phyloP scores from a whole-genome alignment of 371 early-diverging fungal species.

The Mortierella sp. region DNA sequence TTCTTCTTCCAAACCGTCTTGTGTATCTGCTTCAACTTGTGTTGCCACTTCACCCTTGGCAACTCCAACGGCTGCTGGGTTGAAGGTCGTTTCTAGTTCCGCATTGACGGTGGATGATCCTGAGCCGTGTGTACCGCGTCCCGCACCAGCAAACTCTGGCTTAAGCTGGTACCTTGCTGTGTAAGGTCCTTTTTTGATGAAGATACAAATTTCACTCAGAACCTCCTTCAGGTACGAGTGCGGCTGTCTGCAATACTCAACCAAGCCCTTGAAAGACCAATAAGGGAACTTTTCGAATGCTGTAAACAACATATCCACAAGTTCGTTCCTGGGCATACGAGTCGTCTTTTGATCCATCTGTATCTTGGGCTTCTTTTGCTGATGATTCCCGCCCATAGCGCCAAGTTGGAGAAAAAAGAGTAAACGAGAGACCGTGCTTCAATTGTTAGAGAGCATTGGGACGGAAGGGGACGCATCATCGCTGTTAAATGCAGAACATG shows the following conservation, averaged over 20 bases:
- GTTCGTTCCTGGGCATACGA: slow-evolving; percentile 85
- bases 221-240: slow-evolving; percentile 88
- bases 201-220: slow-evolving; percentile 78
- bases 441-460: background rate
- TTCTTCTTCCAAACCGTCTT: too few species aligned
- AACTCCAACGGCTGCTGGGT: slow-evolving; percentile 50
- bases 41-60: slow-evolving; percentile 37
- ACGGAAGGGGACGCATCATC: too few species aligned
- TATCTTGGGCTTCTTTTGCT: slow-evolving; percentile 59
- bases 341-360: slow-evolving; percentile 76
- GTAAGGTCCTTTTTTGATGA: slow-evolving; percentile 89
- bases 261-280: slow-evolving; percentile 87
- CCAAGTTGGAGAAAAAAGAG: background rate
- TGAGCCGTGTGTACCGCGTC: background rate
- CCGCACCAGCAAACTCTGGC: slow-evolving; percentile 74
- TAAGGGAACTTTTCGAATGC: slow-evolving; percentile 86
- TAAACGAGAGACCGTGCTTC: background rate
- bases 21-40: slow-evolving; percentile 46
- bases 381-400: background rate
- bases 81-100: slow-evolving; percentile 48
- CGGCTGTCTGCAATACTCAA: slow-evolving; percentile 85
- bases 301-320: slow-evolving; percentile 85
- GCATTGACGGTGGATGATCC: slow-evolving; percentile 22
- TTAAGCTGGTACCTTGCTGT: slow-evolving; percentile 85
- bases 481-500: too few species aligned